Conservation (phyloP, 2,329 filamentous ascomycete species). For the Aspergillus clavatus region DNA sequence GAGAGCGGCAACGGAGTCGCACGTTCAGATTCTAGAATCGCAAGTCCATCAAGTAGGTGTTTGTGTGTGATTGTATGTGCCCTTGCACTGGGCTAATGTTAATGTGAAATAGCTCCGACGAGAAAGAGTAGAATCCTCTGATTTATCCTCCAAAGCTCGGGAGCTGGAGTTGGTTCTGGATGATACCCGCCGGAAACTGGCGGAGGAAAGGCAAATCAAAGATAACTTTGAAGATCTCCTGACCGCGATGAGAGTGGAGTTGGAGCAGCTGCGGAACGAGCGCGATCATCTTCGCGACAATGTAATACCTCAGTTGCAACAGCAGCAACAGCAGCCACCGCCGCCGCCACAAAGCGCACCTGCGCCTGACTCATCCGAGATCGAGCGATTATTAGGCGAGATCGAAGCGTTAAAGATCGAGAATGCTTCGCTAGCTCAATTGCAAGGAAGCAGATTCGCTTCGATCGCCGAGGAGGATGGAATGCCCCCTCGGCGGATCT, state of each 20-base stretch:
- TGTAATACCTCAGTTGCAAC: constrained; percentile 71
- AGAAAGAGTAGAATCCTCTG: constrained; percentile 51
- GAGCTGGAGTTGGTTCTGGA: constrained; percentile 78
- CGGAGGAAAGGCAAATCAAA: constrained; percentile 81
- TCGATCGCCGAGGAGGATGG: constrained; percentile 58
- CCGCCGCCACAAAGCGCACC: constrained; percentile 50
- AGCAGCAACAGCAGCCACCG: neutral
- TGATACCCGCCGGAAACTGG: constrained; percentile 72
- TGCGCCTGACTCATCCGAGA: constrained; percentile 41
- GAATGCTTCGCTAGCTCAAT: constrained; percentile 44
- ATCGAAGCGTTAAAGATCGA: constrained; percentile 59
- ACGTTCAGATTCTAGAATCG: constrained; percentile 77
- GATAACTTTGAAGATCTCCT: constrained; percentile 92
- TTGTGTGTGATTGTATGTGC: constrained; percentile 1
- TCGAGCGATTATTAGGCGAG: constrained; percentile 79
- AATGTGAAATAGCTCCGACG: constrained; percentile 38
- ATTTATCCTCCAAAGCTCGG: constrained; percentile 56
- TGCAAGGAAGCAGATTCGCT: constrained; percentile 49
- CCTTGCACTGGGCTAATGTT: constrained; percentile 15
- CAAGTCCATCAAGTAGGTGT: constrained; percentile 61
- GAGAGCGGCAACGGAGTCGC: constrained; percentile 71
- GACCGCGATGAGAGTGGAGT: constrained; percentile 73
- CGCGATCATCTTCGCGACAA: constrained; percentile 80
- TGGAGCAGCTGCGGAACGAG: constrained; percentile 78
- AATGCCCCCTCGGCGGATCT: constrained; percentile 41